Evolutionary conservation across 2,329 filamentous ascomycete species (phyloP), one percentile per base, ranked within the genome.

Genomic region (Rutstroemia sp.): DNA sequence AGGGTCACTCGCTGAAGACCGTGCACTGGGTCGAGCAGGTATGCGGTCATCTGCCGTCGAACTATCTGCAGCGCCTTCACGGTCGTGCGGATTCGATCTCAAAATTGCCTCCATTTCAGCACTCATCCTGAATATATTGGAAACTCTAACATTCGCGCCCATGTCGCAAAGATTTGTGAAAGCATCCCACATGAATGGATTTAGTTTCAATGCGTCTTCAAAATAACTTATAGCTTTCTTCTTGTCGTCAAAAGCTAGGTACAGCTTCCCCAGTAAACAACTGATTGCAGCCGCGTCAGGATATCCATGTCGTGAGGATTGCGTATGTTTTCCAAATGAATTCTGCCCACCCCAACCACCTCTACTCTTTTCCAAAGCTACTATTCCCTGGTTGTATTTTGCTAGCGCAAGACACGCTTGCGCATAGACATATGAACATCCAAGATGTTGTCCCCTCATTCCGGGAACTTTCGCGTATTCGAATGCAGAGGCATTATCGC

Each of bases 141-240:
- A 81, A 9, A 94, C 84, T 56, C 88, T 85, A 54, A 97, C 79
- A 62, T 85, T 85, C 46, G 90, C 86, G 4, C 90, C 89, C 85
- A 82, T 89, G 68, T 96, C 91, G 69, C 92, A 96, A 7, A 99
- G 79, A 16, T 83, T 87, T 21, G 86, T 85, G 66, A 97, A 97
- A 0, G 92, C 92, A 76, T 99, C 94, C 94, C 94, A 99, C 82
- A 96, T 94, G 72, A 97, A 92, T 1, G 94, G 92, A 67, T 97
- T 99, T 54, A 85, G 72, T 72, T 92, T 95, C 65, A 99, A 75
- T 5, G 92, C 84, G 59, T 95, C 90, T 63, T 95, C 90, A 69
- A 94, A 97, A 70, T 83, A 90, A 62, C 88, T 82, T 16, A 92
- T 84, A 7, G 94, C 92, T 71, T 89, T 91, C 64, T 87, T 87